These are phyloP conservation scores for Hypseocharis bilobata DNA, from an alignment of 441 rosid genomes.

Conservation along the genomic window DNA sequence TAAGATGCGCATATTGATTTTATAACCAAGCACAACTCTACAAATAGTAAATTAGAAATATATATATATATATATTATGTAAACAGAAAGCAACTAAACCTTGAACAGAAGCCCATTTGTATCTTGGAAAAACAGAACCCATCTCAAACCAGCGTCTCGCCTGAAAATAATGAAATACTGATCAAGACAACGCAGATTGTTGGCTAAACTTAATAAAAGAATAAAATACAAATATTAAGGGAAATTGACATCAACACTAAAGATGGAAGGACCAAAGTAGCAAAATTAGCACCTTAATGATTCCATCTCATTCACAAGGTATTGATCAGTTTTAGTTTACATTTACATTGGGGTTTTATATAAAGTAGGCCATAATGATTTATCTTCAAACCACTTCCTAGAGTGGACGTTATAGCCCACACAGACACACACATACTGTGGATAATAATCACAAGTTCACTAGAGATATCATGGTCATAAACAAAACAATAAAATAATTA, in stretches of 20 bases:
- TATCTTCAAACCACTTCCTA: background rate
- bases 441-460: background rate
- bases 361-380: background rate
- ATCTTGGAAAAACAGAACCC: slow-evolving; percentile 97
- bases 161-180: slow-evolving; percentile 33
- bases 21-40: slow-evolving; percentile 6
- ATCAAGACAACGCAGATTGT: too few relatives aligned
- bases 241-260: too few relatives aligned
- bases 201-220: too few relatives aligned
- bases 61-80: too few relatives aligned
- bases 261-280: background rate
- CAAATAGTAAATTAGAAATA: background rate
- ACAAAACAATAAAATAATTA: background rate
- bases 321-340: too few relatives aligned
- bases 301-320: too few relatives aligned
- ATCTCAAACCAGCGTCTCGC: slow-evolving; percentile 62
- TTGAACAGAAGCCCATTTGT: slow-evolving; percentile 95
- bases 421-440: background rate
- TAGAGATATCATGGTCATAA: background rate
- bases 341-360: too few relatives aligned
- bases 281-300: background rate
- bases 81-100: too few relatives aligned
- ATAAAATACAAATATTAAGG: too few relatives aligned
- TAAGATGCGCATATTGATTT: slow-evolving; percentile 10
- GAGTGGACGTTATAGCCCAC: background rate